Conservation (phyloP, 2,329 filamentous ascomycete genomes). For the Trichophyton mentagrophytes region DNA sequence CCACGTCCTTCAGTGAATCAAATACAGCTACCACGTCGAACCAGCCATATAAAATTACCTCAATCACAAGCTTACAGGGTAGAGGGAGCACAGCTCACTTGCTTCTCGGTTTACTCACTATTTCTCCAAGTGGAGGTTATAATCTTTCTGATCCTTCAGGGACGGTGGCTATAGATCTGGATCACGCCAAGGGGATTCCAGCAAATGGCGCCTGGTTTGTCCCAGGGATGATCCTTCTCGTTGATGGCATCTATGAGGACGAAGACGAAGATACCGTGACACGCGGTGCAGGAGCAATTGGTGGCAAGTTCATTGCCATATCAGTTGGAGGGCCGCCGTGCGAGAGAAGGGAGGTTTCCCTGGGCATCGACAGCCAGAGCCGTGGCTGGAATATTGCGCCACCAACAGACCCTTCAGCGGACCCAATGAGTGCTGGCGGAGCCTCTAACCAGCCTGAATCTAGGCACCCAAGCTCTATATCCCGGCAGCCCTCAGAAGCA, state of each 20-base stretch:
- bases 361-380: slow-evolving; percentile 51
- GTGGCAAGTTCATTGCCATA: slow-evolving; percentile 82
- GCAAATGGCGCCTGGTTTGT: slow-evolving; percentile 83
- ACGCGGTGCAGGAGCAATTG: slow-evolving; percentile 74
- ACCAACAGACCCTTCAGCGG: neutral
- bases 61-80: slow-evolving; percentile 62
- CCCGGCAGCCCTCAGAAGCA: neutral
- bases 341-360: slow-evolving; percentile 65
- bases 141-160: slow-evolving; percentile 79
- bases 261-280: slow-evolving; percentile 53
- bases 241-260: slow-evolving; percentile 95
- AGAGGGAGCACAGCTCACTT: slow-evolving; percentile 75
- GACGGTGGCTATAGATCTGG: slow-evolving; percentile 71
- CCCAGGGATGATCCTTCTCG: slow-evolving; percentile 88
- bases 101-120: slow-evolving; percentile 68
- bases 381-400: slow-evolving; percentile 26
- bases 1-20: slow-evolving; percentile 43
- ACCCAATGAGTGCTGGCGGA: neutral
- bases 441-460: neutral
- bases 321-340: slow-evolving; percentile 85
- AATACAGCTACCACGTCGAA: slow-evolving; percentile 35
- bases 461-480: neutral
- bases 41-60: slow-evolving; percentile 73
- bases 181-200: slow-evolving; percentile 67
- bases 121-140: slow-evolving; percentile 68